Percentiles rank a stretch among this genome's conserved stretches.
These are phyloP conservation scores for Phaeosphaeria sp. DNA, from an alignment of 2,329 filamentous ascomycete species.

Conservation along the genomic window DNA sequence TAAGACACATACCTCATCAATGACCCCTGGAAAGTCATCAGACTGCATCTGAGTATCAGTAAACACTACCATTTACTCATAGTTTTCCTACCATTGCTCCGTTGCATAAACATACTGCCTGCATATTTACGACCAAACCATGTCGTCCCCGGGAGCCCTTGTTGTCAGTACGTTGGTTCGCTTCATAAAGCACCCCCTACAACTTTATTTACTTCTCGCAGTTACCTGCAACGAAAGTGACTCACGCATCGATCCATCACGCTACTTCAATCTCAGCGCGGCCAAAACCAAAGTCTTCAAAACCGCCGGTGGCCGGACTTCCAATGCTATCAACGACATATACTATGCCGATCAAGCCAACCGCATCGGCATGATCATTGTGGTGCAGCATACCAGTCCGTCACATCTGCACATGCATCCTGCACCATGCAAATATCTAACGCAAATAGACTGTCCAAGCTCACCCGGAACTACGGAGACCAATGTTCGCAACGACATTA, in stretches of 20 bases:
- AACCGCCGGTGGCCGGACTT: slow-evolving; percentile 21
- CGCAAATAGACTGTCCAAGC: slow-evolving; percentile 15
- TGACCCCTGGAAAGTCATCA: too few species aligned
- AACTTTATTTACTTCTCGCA: background rate
- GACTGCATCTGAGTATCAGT: background rate
- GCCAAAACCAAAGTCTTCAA: slow-evolving; percentile 22
- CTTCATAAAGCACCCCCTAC: background rate
- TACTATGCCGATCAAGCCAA: slow-evolving; percentile 16
- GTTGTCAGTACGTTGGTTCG: slow-evolving; percentile 3
- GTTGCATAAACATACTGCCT: background rate
- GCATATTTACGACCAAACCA: background rate
- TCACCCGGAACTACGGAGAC: slow-evolving; percentile 11
- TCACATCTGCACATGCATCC: background rate
- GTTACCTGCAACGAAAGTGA: slow-evolving; percentile 24
- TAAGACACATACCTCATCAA: background rate
- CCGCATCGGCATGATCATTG: slow-evolving; percentile 25
- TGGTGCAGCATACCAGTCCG: slow-evolving; percentile 30
- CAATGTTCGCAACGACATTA: slow-evolving; percentile 22
- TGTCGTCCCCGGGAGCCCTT: slow-evolving; percentile 6
- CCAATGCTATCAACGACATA: slow-evolving; percentile 12
- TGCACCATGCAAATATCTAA: background rate
- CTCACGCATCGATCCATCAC: slow-evolving; percentile 20
- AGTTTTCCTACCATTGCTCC: background rate
- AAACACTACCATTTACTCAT: background rate
- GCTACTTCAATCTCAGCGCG: slow-evolving; percentile 28